Conservation (phyloP, 495 filamentous ascomycete genomes). For the Cladorrhinum samala region DNA sequence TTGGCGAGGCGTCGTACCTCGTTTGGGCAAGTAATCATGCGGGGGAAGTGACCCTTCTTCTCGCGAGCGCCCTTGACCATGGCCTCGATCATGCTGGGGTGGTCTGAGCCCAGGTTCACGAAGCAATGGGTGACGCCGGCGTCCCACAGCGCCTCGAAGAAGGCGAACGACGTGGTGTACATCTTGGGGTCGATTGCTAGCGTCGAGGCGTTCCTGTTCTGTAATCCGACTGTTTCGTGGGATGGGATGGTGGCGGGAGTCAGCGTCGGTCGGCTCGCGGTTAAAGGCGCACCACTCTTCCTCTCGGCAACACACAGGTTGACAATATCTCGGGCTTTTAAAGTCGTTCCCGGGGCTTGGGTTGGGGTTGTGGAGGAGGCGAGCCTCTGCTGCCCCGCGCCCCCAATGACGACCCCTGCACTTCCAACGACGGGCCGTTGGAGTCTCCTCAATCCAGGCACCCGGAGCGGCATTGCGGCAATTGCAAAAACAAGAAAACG, state of each 20-base stretch:
- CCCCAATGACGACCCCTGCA: constrained; percentile 2
- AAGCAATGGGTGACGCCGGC: constrained; percentile 86
- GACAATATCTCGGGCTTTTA: background rate
- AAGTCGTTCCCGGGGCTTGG: background rate
- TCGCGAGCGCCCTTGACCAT: constrained; percentile 80
- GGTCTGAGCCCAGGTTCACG: constrained; percentile 92
- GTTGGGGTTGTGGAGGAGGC: constrained; percentile 8
- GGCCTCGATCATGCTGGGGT: constrained; percentile 89
- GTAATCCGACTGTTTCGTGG: background rate
- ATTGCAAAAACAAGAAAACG: constrained; percentile 4
- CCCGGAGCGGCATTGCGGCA: constrained; percentile 16
- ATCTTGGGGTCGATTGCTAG: constrained; percentile 23
- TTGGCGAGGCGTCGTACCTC: constrained; percentile 46
- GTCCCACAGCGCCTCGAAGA: constrained; percentile 93
- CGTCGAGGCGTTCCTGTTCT: constrained; percentile 3
- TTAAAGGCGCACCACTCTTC: background rate
- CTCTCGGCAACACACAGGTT: background rate
- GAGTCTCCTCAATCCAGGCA: background rate
- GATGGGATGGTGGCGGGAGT: background rate
- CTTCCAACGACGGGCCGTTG: background rate
- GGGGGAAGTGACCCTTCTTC: constrained; percentile 63
- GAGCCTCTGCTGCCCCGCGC: background rate
- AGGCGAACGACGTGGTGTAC: constrained; percentile 59
- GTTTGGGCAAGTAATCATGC: constrained; percentile 89
- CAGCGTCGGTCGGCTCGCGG: background rate